Evolutionary conservation across 2,329 filamentous ascomycete species (phyloP), one percentile per base, ranked within the genome.

Genomic region (Ceratocystis smalleyi): DNA sequence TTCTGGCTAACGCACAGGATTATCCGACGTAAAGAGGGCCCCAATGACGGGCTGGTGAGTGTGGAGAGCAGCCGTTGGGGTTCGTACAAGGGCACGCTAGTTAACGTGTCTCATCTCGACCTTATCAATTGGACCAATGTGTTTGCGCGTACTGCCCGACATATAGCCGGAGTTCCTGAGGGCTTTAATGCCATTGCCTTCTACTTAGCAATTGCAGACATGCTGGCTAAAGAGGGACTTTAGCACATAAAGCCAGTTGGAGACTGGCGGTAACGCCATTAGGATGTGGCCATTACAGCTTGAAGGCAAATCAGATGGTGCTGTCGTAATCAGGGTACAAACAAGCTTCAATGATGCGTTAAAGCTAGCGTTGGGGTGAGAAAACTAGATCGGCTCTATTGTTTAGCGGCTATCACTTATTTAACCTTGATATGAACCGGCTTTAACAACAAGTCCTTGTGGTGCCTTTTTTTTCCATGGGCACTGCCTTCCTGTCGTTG

Each of bases 41-140:
- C 80, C 17, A 87, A 87, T 68, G 84, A 87, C 69, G 84, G 84
- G 1, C 74, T 87, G n/a, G 84, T 87, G 12, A 90, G 82, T 70
- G 82, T 86, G 10, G 73, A 76, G 61, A 86, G 83, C 69, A 80
- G 81, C 57, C 75, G 75, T 66, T 86, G 83, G 83, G 84, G 84
- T 5, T 76, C 75, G 8, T 86, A 87, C 71, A 81, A 83, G 69
- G 84, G 84, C 3, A 86, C 84, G 1, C 71, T 87, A 65, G 72
- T 84, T 3, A 79, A 77, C 1, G 83, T 85, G 5, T 84, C 79
- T 69, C 84, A 87, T 69, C 72, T 86, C 30, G 83, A 86, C 69
- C 71, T 86, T 63, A 86, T 87, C 68, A 86, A 87, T 72, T 87
- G 84, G 84, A 83, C 80, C 43, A 87, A 86, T 67, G 74, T 80